Evolutionary conservation across 495 filamentous ascomycete genomes (phyloP).

Genomic region (Daldinia loculata): DNA sequence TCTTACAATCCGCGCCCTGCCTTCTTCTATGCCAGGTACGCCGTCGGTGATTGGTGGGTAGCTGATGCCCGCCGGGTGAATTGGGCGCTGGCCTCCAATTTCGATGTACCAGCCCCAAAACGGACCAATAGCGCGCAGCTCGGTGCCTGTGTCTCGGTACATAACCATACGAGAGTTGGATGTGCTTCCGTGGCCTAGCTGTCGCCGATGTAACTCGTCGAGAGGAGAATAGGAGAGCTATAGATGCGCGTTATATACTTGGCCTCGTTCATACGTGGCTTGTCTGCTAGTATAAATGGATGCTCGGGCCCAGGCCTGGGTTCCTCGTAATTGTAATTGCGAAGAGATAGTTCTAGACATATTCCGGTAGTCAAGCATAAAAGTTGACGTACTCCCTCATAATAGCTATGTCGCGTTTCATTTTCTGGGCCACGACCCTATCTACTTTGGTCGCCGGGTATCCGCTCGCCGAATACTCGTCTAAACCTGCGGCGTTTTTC

Average conservation of each 20-base stretch:
- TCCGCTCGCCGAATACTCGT: constrained; percentile 14
- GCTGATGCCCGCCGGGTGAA: constrained; percentile 27
- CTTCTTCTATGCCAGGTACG: background rate
- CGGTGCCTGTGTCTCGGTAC: constrained; percentile 19
- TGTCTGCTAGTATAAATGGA: constrained; percentile 1
- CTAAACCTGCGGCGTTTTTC: constrained; percentile 53
- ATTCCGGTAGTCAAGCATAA: background rate
- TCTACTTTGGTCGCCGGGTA: constrained; percentile 6
- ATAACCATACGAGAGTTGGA: constrained; percentile 29
- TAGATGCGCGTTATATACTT: background rate
- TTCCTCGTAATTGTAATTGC: background rate
- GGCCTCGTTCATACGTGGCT: background rate
- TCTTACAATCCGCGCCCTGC: background rate
- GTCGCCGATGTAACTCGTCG: constrained; percentile 13
- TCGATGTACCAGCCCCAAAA: constrained; percentile 2
- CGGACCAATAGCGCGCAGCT: constrained; percentile 19
- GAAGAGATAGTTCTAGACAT: background rate
- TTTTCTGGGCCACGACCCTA: constrained; percentile 12
- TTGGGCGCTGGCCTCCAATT: constrained; percentile 1
- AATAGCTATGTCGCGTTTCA: constrained; percentile 10
- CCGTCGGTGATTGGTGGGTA: constrained; percentile 9
- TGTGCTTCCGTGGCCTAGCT: constrained; percentile 10
- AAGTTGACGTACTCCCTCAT: background rate
- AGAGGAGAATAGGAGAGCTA: constrained; percentile 5
- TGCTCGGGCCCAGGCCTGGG: background rate